A percentile compares a stretch with the other conserved stretches of the same genome.
Evolutionary conservation across 768 basidiomycete species (phyloP).

Genomic region (Astraeus odoratus): DNA sequence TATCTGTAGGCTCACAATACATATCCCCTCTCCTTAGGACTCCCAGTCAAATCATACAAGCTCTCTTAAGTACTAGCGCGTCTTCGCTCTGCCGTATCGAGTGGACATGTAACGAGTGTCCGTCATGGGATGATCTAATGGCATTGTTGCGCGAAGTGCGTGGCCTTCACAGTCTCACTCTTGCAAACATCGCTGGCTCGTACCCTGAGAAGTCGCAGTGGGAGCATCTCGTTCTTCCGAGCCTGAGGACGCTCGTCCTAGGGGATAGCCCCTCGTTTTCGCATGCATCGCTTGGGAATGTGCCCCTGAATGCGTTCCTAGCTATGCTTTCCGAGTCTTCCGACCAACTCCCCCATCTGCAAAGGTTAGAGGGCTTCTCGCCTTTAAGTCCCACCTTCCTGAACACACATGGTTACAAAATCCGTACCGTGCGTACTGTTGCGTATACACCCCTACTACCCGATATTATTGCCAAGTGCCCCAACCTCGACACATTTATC

Average conservation of each 20-base stretch:
- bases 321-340: conserved; percentile 28
- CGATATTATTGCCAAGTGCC: conserved; percentile 31
- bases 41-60: conserved; percentile 27
- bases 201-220: conserved; percentile 14
- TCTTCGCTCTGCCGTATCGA: conserved; percentile 36
- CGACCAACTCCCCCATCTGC: conserved; percentile 32
- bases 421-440: conserved; percentile 34
- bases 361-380: conserved; percentile 38
- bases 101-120: conserved; percentile 40
- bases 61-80: conserved; percentile 26
- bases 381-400: conserved; percentile 37
- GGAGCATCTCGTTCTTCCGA: conserved; percentile 26
- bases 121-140: conserved; percentile 34
- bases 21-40: conserved; percentile 21
- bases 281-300: conserved; percentile 26
- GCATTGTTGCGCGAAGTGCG: conserved; percentile 28
- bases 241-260: conserved; percentile 36
- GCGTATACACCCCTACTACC: conserved; percentile 28
- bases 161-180: conserved; percentile 34
- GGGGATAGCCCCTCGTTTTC: conserved; percentile 29
- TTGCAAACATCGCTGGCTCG: conserved; percentile 34
- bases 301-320: conserved; percentile 36
- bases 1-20: conserved; percentile 11
- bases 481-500: conserved; percentile 37
- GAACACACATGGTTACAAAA: conserved; percentile 34